phyloP scores from a whole-genome alignment of 1,284 basidiomycete genomes.

The Austropuccinia psidii region DNA sequence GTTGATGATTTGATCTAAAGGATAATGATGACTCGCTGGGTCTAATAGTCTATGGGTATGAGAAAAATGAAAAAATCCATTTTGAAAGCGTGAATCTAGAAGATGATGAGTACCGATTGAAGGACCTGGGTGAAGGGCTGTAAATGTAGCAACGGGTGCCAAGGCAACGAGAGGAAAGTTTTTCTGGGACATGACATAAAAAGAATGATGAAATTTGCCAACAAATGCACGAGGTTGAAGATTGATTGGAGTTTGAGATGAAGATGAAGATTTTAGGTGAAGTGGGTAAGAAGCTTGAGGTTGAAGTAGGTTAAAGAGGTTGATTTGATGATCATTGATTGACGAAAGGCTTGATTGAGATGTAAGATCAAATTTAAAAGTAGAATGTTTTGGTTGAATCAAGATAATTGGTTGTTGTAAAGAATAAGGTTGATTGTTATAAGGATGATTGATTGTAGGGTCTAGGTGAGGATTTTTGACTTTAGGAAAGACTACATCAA shows the following conservation, averaged over 20 bases:
- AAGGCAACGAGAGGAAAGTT: conserved; percentile 68
- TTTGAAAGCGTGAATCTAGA: conserved; percentile 3
- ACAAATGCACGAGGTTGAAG: conserved; percentile 55
- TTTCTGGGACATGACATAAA: conserved; percentile 68
- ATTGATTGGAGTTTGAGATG: neutral
- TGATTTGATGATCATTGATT: conserved; percentile 29
- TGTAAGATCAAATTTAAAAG: no score
- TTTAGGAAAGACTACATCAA: conserved; percentile 33
- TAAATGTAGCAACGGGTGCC: conserved; percentile 42
- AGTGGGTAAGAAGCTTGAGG: conserved; percentile 26
- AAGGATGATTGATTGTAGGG: conserved; percentile 23
- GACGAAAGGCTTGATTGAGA: conserved; percentile 49
- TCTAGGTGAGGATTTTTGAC: neutral
- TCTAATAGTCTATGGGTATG: conserved; percentile 9
- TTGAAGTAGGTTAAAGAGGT: conserved; percentile 18
- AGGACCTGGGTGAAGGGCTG: neutral
- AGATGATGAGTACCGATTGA: conserved; percentile 35
- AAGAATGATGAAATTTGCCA: conserved; percentile 60
- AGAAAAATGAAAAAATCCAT: neutral
- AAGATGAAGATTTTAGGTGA: conserved; percentile 13
- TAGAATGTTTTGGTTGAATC: conserved; percentile 66
- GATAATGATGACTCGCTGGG: neutral
- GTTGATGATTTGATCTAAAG: no score
- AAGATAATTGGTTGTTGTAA: conserved; percentile 61
- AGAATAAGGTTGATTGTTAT: conserved; percentile 70